Base-by-base conservation (phyloP, 108 stramenopile species). In the Nitzschia putrida region DNA sequence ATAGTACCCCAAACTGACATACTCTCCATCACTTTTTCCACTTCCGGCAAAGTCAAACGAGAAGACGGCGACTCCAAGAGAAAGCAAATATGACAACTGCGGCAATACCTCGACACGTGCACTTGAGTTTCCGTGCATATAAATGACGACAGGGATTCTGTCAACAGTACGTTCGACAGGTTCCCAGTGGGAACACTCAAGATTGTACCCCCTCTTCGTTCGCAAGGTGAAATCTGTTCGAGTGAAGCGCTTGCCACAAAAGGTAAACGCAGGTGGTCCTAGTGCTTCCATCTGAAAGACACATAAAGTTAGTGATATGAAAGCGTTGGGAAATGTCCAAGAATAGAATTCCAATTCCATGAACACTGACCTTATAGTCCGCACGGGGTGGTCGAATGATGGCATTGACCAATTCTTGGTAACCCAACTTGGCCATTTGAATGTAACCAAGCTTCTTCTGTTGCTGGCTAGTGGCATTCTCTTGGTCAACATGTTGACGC, bases 11-110 rank as follows among this genome's bases (percentile, higher is more conserved):
- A 99, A 84, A 68, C 91, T 88, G 13, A 98, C 98, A 77, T 97
- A 93, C 54, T 98, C 96, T 43, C 99, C 98, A 56, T 96, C 99
- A 50, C 84, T 87, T 71, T 85, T 90, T 16, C 99, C 99, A 52
- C 88, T 90, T n/a, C 99, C 99, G 38, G 94, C 95, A 85, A 97
- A 99, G 78, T 99, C 99, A 68, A 99, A 96, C 7, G 97, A 87
- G 72, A 99, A 95, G 25, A 99, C 90, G 22, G 91, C 89, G 63
- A 95, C 78, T 34, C 99, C 99, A 26, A 97, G 74, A 11, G 83
- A 76, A 9, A 99, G 88, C 5, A 97, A 74, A 42, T 96, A 86
- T 5, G 92, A 87, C 11, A 99, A 78, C 66, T 90, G 92, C 22
- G 95, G 91, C 44, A 93, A 65, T 12, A 96, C 97, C 76, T 97